phyloP scores from a whole-genome alignment of 495 filamentous ascomycete genomes.

The Achaetomiella virescens region DNA sequence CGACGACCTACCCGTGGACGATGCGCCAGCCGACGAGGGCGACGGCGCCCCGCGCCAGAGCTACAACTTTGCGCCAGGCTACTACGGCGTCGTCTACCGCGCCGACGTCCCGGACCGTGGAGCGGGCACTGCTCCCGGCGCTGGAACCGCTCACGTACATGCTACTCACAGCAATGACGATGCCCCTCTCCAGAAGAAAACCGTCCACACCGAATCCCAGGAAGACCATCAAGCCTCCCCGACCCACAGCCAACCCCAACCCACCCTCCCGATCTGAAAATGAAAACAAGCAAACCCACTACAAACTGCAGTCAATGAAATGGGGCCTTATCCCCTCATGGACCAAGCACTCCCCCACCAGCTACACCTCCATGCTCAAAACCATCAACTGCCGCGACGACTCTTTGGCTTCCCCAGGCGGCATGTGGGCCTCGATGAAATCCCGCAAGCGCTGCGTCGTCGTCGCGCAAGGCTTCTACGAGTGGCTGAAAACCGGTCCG shows the following conservation, averaged over 20 bases:
- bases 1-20: slow-evolving; percentile 69
- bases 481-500: slow-evolving; percentile 76
- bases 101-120: slow-evolving; percentile 60
- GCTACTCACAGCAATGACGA: neutral
- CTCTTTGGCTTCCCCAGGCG: slow-evolving; percentile 64
- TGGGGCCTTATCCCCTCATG: slow-evolving; percentile 58
- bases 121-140: slow-evolving; percentile 16
- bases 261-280: neutral
- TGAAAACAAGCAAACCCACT: too few species aligned
- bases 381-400: slow-evolving; percentile 97
- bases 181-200: slow-evolving; percentile 13
- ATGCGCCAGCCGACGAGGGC: slow-evolving; percentile 62
- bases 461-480: slow-evolving; percentile 86
- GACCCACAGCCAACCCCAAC: neutral
- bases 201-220: slow-evolving; percentile 16
- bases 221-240: neutral
- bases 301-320: slow-evolving; percentile 86
- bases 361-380: slow-evolving; percentile 68
- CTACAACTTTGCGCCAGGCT: slow-evolving; percentile 91
- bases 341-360: slow-evolving; percentile 40
- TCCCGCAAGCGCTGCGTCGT: slow-evolving; percentile 80
- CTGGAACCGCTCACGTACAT: neutral
- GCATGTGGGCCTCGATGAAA: slow-evolving; percentile 93
- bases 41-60: slow-evolving; percentile 58
- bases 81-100: slow-evolving; percentile 79